A percentile compares a stretch with the other conserved stretches of the same genome.
These are phyloP conservation scores for Pulicaria dysenterica DNA, from an alignment of 129 eudicot genomes.

Conservation along the genomic window DNA sequence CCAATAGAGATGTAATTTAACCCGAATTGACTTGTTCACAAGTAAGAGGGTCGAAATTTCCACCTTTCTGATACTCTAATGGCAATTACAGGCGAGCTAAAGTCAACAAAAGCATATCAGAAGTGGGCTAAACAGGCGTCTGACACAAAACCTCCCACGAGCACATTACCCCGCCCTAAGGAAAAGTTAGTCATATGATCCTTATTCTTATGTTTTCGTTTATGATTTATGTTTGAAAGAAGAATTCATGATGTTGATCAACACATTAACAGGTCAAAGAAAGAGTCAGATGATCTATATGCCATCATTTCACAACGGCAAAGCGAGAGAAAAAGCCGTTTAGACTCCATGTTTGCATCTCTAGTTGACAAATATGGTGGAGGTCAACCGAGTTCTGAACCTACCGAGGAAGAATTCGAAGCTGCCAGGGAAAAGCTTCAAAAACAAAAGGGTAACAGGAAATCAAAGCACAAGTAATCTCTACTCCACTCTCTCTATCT, in stretches of 20 bases:
- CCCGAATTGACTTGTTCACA: no score
- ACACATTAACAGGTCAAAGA: slow-evolving; percentile 46
- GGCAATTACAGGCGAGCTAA: slow-evolving; percentile 48
- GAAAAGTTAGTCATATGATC: slow-evolving; percentile 52
- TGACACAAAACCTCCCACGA: slow-evolving; percentile 71
- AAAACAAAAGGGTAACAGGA: slow-evolving; percentile 44
- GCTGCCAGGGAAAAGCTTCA: slow-evolving; percentile 67
- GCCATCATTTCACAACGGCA: slow-evolving; percentile 67
- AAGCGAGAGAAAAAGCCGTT: slow-evolving; percentile 59
- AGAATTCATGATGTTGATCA: not conserved
- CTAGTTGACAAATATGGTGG: slow-evolving; percentile 68
- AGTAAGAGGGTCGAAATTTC: no score
- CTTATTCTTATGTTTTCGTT: not conserved
- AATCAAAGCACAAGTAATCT: slow-evolving; percentile 47
- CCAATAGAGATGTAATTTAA: no score
- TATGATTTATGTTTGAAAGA: not conserved
- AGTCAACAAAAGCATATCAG: slow-evolving; percentile 65
- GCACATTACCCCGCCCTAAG: slow-evolving; percentile 44
- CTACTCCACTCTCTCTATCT: not conserved
- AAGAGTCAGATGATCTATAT: slow-evolving; percentile 53
- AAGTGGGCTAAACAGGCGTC: slow-evolving; percentile 76
- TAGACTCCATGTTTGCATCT: slow-evolving; percentile 83
- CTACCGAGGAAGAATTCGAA: slow-evolving; percentile 90
- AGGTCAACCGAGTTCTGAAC: slow-evolving; percentile 49
- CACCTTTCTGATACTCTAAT: no score